Conservation (phyloP, 495 filamentous ascomycete genomes). For the Neurospora tetraspora region DNA sequence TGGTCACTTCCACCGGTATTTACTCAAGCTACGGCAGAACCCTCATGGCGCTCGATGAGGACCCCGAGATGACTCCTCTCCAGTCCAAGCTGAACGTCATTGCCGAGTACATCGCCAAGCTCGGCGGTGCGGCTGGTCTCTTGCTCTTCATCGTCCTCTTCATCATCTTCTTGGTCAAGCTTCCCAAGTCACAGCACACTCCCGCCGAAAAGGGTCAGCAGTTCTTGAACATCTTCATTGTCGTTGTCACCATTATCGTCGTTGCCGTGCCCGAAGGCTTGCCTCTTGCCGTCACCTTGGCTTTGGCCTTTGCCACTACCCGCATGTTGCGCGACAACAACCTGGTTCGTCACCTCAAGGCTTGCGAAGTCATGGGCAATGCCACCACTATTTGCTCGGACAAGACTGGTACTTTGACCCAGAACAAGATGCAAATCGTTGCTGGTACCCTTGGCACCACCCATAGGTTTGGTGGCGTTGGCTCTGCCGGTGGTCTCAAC, state of each 20-base stretch:
- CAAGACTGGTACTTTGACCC: constrained; percentile 91
- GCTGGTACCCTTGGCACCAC: constrained; percentile 63
- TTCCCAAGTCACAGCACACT: constrained; percentile 41
- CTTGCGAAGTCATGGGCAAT: constrained; percentile 98
- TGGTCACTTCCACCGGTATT: constrained; percentile 81
- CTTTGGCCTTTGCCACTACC: constrained; percentile 88
- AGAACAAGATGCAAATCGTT: constrained; percentile 87
- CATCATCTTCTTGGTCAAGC: constrained; percentile 71
- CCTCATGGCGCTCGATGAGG: constrained; percentile 85
- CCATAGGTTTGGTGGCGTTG: constrained; percentile 46
- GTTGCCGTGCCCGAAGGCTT: constrained; percentile 92
- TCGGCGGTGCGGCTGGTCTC: constrained; percentile 74
- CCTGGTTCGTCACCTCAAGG: constrained; percentile 77
- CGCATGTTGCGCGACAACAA: constrained; percentile 96
- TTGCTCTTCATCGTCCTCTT: constrained; percentile 86
- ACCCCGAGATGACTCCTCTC: constrained; percentile 85
- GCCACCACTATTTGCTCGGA: constrained; percentile 94
- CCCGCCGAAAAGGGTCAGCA: constrained; percentile 71
- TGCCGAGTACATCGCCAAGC: constrained; percentile 88
- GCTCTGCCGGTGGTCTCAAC: background rate
- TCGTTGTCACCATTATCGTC: constrained; percentile 89
- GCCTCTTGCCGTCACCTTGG: constrained; percentile 85
- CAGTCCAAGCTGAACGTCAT: constrained; percentile 87
- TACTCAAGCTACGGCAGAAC: constrained; percentile 85
- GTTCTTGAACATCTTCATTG: constrained; percentile 90